Base-by-base conservation (phyloP, 2,329 filamentous ascomycete genomes). In the Penicillium verrucosum region DNA sequence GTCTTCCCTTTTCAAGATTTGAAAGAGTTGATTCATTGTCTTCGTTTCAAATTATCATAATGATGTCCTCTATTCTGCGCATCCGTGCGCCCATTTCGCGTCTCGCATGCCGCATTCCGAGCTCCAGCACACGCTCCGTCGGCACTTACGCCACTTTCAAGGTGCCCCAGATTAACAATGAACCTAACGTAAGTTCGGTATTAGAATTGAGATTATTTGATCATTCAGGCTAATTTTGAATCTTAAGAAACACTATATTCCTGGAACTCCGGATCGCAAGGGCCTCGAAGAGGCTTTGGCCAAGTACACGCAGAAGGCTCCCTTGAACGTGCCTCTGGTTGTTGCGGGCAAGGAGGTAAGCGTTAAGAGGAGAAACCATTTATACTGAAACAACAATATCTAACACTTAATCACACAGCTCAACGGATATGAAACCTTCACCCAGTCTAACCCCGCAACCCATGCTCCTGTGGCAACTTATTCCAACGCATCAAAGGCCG, bases 141-240 rank as follows among this genome's bases (percentile, higher is more conserved):
- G 66, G 68, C 86, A 88, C 86, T 8, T 81, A 96, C 62, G 92
- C 92, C 48, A 82, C 85, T 59, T 97, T 97, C 83, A 93, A 90
- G 80, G 84, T 92, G 50, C 94, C 94, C 48, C 86, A 86, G 61
- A 85, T 97, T 67, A 80, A 85, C 72, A 99, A 99, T 73, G 94
- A 99, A 79, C 91, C 91, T n/a, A 99, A 97, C 74, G 92, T 96
- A 77, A 75, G 90, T 81, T 34, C 36, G 48, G 4, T 21, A 58
- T 16, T 30, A 21, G 2, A 23, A 37, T n/a, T 11, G 2, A 37
- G 12, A 7, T 47, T 30, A 2, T 16, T 38, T 10, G 16, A 25
- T 32, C 34, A 38, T 30, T 48, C 57, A 40, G 58, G 51, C 37
- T 55, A 54, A 48, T 42, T 23, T 14, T 32, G 23, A 16, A 30